Conservation (phyloP, 1,284 basidiomycete genomes). For the Ceratobasidium sp. region DNA sequence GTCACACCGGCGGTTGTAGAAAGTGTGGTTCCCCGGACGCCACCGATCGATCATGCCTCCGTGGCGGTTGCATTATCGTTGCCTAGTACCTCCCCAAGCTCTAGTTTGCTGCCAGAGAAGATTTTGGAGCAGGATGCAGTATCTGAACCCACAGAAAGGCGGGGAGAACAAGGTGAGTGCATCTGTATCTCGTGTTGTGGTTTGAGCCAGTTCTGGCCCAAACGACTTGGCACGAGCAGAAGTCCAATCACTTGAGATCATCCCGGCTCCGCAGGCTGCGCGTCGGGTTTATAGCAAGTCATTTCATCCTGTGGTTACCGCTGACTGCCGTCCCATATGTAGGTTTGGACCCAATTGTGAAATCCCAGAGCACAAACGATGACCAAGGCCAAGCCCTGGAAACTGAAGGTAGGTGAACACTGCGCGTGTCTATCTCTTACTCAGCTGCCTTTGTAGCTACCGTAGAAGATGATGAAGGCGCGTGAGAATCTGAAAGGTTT, state of each 20-base stretch:
- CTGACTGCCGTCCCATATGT: background rate
- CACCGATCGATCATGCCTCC: background rate
- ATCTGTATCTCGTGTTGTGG: background rate
- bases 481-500: background rate
- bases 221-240: background rate
- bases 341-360: background rate
- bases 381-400: conserved; percentile 24
- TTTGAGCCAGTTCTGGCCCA: background rate
- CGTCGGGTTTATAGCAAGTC: conserved; percentile 31
- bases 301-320: background rate
- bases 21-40: background rate
- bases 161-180: conserved; percentile 16
- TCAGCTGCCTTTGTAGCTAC: background rate
- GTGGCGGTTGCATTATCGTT: background rate
- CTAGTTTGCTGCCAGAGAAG: background rate
- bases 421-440: background rate
- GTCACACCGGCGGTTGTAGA: background rate
- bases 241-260: background rate
- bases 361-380: conserved; percentile 23
- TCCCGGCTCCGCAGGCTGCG: background rate
- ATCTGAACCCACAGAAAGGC: background rate
- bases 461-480: conserved; percentile 7
- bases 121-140: background rate
- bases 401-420: conserved; percentile 24
- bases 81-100: background rate